Percentiles rank a stretch among this genome's conserved stretches.
Conservation (phyloP, 176 grass and related monocot genomes). For the Typha latifolia region DNA sequence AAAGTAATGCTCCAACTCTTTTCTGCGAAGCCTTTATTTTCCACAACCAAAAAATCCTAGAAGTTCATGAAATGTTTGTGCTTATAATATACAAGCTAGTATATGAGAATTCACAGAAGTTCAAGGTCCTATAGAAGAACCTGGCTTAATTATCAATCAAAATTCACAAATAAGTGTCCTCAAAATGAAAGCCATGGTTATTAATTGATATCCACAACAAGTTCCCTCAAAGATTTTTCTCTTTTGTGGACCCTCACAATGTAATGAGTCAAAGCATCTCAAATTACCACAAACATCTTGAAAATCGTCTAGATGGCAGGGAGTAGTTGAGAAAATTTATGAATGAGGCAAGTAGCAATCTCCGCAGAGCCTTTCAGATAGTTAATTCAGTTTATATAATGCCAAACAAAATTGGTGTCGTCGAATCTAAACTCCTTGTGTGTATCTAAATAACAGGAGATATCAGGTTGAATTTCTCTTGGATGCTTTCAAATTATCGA, state of each 20-base stretch:
- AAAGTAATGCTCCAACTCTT: too few relatives aligned
- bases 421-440: too few relatives aligned
- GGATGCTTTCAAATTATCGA: not conserved
- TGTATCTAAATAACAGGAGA: too few relatives aligned
- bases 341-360: not conserved
- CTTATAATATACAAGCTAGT: too few relatives aligned
- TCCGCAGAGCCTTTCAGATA: not conserved
- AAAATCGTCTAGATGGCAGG: not conserved
- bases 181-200: not conserved
- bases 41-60: too few relatives aligned
- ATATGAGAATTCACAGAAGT: not conserved
- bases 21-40: too few relatives aligned
- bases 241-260: not conserved
- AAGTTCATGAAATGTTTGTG: too few relatives aligned
- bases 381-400: too few relatives aligned
- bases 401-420: too few relatives aligned
- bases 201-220: not conserved
- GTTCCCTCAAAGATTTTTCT: not conserved
- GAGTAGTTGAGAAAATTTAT: not conserved
- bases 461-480: not conserved
- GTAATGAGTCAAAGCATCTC: not conserved
- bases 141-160: not conserved
- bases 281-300: not conserved
- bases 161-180: not conserved
- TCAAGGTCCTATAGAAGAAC: not conserved